Conservation (phyloP, 2,329 filamentous ascomycete species). For the Penicillium sp. region DNA sequence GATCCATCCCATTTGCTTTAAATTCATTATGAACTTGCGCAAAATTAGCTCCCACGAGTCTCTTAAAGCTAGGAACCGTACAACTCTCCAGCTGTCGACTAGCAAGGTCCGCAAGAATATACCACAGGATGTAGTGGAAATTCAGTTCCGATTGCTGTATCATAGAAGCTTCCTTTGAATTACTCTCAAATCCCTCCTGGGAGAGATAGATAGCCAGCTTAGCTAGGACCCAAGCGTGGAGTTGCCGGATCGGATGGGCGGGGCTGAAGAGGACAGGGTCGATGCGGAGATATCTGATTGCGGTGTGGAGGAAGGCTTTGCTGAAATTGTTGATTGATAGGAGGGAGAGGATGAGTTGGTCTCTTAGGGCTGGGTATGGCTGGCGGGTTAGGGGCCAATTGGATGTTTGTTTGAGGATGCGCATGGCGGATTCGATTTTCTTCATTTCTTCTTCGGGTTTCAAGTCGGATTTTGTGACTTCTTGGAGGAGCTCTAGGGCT, state of each 20-base stretch:
- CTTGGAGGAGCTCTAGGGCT: slow-evolving; percentile 36
- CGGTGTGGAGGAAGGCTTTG: slow-evolving; percentile 58
- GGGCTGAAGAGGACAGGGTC: slow-evolving; percentile 59
- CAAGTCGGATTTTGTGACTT: slow-evolving; percentile 23
- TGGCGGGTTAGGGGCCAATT: slow-evolving; percentile 59
- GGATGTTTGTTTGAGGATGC: slow-evolving; percentile 45
- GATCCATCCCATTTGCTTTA: slow-evolving; percentile 35
- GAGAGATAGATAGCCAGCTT: slow-evolving; percentile 39
- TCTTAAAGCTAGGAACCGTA: slow-evolving; percentile 40
- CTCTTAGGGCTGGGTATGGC: slow-evolving; percentile 60
- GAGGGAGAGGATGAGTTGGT: slow-evolving; percentile 59
- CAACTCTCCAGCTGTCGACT: slow-evolving; percentile 33
- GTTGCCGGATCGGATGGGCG: slow-evolving; percentile 61
- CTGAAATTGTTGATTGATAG: slow-evolving; percentile 52
- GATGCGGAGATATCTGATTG: slow-evolving; percentile 58
- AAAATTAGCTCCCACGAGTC: slow-evolving; percentile 35
- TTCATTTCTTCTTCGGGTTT: slow-evolving; percentile 40
- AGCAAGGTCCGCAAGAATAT: slow-evolving; percentile 39
- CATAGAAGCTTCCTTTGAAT: slow-evolving; percentile 23
- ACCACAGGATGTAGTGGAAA: slow-evolving; percentile 43
- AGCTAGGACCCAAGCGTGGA: slow-evolving; percentile 50
- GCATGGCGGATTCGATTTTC: slow-evolving; percentile 49
- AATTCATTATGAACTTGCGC: slow-evolving; percentile 38
- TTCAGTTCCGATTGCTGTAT: slow-evolving; percentile 37
- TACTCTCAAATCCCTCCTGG: slow-evolving; percentile 29